Conservation (phyloP, 495 filamentous ascomycete genomes). For the Cudoniella acicularis region DNA sequence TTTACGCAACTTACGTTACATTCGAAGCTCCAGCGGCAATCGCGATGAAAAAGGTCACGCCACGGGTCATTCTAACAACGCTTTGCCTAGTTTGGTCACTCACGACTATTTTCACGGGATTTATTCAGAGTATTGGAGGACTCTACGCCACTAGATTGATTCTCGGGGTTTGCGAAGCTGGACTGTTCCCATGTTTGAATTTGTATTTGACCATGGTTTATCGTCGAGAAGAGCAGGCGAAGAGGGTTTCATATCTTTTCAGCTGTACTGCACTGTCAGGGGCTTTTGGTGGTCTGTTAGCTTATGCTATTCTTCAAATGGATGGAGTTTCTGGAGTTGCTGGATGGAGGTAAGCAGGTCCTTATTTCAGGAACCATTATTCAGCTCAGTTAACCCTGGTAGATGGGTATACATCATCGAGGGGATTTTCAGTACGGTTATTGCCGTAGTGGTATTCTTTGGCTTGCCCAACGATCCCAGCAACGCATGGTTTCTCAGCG, state of each 20-base stretch:
- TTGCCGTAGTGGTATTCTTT: conserved; percentile 43
- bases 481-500: conserved; percentile 43
- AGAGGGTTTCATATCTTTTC: conserved; percentile 74
- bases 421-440: conserved; percentile 47
- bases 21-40: conserved; percentile 42
- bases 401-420: conserved; percentile 56
- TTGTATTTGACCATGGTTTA: conserved; percentile 77
- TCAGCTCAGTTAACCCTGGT: neutral
- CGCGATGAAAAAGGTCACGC: conserved; percentile 43
- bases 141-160: conserved; percentile 57
- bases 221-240: conserved; percentile 66
- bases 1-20: conserved; percentile 48
- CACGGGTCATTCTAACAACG: conserved; percentile 48
- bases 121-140: conserved; percentile 54
- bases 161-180: conserved; percentile 61
- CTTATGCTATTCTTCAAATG: conserved; percentile 63
- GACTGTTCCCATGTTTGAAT: conserved; percentile 66
- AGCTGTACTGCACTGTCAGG: conserved; percentile 72
- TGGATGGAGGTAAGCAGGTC: conserved; percentile 49
- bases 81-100: conserved; percentile 67
- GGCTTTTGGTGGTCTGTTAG: conserved; percentile 70
- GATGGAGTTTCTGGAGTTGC: conserved; percentile 49
- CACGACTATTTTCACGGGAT: conserved; percentile 64
- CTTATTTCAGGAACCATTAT: too few relatives aligned
- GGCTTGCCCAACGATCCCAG: conserved; percentile 49